These are phyloP conservation scores for Filosporella fistucella DNA, from an alignment of 495 filamentous ascomycete species.

Conservation along the genomic window DNA sequence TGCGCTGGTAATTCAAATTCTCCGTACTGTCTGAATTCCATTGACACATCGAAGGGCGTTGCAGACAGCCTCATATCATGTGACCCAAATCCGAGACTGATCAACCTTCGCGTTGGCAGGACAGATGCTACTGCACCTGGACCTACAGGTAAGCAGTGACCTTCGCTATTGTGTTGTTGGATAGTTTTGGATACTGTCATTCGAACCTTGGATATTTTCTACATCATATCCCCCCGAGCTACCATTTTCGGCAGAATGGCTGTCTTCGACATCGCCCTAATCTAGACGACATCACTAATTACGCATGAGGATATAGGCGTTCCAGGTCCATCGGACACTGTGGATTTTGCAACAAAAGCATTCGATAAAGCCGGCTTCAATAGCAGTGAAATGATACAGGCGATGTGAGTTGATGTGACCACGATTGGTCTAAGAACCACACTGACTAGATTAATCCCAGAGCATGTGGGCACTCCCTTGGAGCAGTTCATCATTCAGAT, in stretches of 20 bases:
- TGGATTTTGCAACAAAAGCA: constrained; percentile 10
- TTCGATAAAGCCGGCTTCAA: constrained; percentile 25
- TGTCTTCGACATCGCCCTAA: too few relatives aligned
- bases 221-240: too few relatives aligned
- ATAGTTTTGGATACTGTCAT: too few relatives aligned
- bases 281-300: too few relatives aligned
- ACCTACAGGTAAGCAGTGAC: constrained; percentile 29
- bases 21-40: too few relatives aligned
- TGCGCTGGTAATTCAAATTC: neutral
- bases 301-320: too few relatives aligned
- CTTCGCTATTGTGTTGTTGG: too few relatives aligned
- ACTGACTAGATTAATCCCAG: constrained; percentile 13
- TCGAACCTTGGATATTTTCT: too few relatives aligned
- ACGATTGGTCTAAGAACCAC: neutral
- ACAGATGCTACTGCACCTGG: constrained; percentile 40
- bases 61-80: neutral
- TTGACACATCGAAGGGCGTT: neutral
- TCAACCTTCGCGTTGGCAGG: constrained; percentile 34
- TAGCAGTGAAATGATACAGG: constrained; percentile 13
- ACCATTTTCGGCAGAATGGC: too few relatives aligned
- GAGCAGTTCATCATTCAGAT: constrained; percentile 11
- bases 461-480: constrained; percentile 17
- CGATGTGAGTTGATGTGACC: constrained; percentile 6
- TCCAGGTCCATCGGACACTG: constrained; percentile 28
- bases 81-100: neutral